Evolutionary conservation across 441 rosid genomes (phyloP).

Genomic region (Bocquillonia castaneifolia): DNA sequence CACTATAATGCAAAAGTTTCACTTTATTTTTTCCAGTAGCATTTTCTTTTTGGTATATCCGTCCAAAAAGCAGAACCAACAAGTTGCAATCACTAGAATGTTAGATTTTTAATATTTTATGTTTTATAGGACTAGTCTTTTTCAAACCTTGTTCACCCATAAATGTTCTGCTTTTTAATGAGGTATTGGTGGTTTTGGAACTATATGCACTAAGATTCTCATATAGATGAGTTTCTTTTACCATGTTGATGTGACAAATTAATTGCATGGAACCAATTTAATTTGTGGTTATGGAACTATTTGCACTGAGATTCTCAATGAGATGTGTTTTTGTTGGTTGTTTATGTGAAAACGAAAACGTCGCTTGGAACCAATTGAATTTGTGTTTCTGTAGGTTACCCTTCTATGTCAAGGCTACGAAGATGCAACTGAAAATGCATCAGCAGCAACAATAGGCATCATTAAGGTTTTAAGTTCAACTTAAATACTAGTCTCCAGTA

Average conservation of each 20-base stretch:
- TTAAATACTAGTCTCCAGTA: slow-evolving; percentile 17
- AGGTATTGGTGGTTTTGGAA: not conserved
- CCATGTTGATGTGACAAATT: not conserved
- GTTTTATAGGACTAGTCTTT: not conserved
- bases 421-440: slow-evolving; percentile 58
- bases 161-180: not conserved
- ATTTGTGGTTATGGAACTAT: slow-evolving; percentile 18
- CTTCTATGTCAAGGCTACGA: slow-evolving; percentile 83
- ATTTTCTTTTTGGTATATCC: not conserved
- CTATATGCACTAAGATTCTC: not conserved
- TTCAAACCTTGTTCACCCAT: not conserved
- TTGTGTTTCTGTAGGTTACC: slow-evolving; percentile 55
- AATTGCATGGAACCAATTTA: not conserved
- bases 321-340: no score
- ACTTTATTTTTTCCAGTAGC: not conserved
- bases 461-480: slow-evolving; percentile 64
- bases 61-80: not conserved
- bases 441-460: slow-evolving; percentile 86
- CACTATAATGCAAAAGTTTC: not conserved
- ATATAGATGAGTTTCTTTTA: not conserved
- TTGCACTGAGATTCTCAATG: no score
- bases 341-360: no score
- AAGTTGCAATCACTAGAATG: not conserved
- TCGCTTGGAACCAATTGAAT: not conserved
- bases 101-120: not conserved